These are phyloP conservation scores for Aspergillus cavernicola DNA, from an alignment of 495 filamentous ascomycete species.

Conservation along the genomic window DNA sequence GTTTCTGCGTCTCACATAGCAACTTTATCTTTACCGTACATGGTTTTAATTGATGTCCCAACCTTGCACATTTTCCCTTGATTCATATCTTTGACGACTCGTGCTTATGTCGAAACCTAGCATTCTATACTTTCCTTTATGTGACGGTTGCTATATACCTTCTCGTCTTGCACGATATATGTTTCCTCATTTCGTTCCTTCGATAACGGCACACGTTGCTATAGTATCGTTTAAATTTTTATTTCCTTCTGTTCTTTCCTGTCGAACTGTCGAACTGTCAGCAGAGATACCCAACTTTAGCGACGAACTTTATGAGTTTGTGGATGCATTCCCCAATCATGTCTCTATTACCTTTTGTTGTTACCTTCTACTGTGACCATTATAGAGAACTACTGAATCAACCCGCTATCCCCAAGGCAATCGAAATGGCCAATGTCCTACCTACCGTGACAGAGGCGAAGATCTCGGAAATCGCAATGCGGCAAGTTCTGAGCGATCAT, in stretches of 20 bases:
- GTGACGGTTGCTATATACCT: too few species aligned
- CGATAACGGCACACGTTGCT: background rate
- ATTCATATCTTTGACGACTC: background rate
- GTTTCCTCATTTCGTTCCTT: background rate
- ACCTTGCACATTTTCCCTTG: background rate
- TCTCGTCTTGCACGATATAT: background rate
- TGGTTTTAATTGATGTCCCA: constrained; percentile 1
- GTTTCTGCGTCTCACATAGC: too few species aligned
- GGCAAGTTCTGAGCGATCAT: too few species aligned
- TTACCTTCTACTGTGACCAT: too few species aligned
- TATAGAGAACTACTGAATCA: too few species aligned
- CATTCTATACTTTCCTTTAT: too few species aligned
- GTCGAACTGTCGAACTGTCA: background rate
- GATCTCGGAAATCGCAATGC: too few species aligned
- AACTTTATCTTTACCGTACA: background rate
- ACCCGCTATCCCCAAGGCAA: too few species aligned
- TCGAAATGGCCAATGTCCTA: too few species aligned
- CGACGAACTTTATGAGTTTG: constrained; percentile 1
- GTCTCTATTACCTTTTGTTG: too few species aligned
- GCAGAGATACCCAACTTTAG: constrained; percentile 3
- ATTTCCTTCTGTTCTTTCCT: background rate
- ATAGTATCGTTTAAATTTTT: background rate
- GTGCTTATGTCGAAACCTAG: too few species aligned
- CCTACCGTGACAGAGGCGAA: too few species aligned
- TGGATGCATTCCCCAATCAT: background rate